phyloP scores from a whole-genome alignment of 2,329 filamentous ascomycete species.

The Arthrocladium fulminans region DNA sequence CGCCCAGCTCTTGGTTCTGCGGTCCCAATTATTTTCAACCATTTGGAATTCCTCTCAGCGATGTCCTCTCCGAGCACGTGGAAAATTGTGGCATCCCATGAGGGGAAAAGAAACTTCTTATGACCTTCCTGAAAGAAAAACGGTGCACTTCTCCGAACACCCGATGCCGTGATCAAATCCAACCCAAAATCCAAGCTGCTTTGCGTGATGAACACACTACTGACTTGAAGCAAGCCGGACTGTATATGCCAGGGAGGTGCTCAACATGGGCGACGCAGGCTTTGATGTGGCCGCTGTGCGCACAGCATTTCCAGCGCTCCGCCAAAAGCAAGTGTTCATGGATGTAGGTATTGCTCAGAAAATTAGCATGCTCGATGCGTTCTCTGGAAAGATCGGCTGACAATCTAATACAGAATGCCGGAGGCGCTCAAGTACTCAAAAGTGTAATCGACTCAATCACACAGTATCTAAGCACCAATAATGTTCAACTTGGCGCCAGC shows the following conservation, averaged over 20 bases:
- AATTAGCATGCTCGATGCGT: neutral
- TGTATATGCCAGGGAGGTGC: neutral
- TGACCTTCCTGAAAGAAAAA: no score
- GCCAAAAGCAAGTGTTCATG: slow-evolving; percentile 59
- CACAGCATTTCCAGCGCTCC: slow-evolving; percentile 58
- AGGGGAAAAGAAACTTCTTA: no score
- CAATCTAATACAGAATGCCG: slow-evolving; percentile 48
- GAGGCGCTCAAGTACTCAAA: slow-evolving; percentile 61
- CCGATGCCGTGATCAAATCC: no score
- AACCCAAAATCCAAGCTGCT: no score
- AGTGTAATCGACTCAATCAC: slow-evolving; percentile 58
- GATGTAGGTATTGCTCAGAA: slow-evolving; percentile 34
- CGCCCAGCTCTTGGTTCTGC: no score
- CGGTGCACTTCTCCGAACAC: no score
- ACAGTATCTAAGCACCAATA: slow-evolving; percentile 57
- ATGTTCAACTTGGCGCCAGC: slow-evolving; percentile 66
- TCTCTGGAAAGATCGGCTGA: neutral
- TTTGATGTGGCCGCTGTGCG: slow-evolving; percentile 51
- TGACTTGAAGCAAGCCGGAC: no score
- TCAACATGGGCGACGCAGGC: slow-evolving; percentile 3
- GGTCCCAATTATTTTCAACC: no score
- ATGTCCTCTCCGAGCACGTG: no score
- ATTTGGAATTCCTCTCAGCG: no score
- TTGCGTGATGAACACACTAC: no score
- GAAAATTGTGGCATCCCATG: no score